phyloP scores from a whole-genome alignment of 2,329 filamentous ascomycete genomes.

The Daldinia sp. region DNA sequence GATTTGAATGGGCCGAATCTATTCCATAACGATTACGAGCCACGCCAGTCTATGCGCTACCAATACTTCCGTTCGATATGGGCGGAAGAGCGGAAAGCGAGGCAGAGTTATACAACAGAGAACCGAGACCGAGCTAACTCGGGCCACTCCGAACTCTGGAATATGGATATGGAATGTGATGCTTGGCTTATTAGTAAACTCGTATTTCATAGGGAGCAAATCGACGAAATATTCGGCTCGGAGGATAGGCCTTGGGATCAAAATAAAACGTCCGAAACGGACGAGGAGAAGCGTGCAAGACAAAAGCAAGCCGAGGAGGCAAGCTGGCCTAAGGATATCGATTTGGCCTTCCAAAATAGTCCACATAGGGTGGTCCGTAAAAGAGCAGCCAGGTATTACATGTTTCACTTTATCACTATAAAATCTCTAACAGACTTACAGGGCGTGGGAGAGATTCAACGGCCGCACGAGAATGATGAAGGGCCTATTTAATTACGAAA shows the following conservation, averaged over 20 bases:
- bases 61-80: constrained; percentile 41
- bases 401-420: not conserved
- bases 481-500: constrained; percentile 66
- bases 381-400: constrained; percentile 39
- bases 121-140: not conserved
- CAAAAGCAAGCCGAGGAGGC: constrained; percentile 24
- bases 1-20: constrained; percentile 38
- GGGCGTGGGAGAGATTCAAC: constrained; percentile 69
- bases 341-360: constrained; percentile 25
- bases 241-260: constrained; percentile 6
- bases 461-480: constrained; percentile 68
- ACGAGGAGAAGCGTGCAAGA: constrained; percentile 16
- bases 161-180: constrained; percentile 45
- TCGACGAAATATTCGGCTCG: constrained; percentile 46
- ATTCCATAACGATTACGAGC: constrained; percentile 37
- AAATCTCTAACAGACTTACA: constrained; percentile 40
- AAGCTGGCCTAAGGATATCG: constrained; percentile 32
- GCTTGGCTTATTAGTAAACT: constrained; percentile 70
- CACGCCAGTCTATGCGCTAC: constrained; percentile 41
- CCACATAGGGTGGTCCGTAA: constrained; percentile 30
- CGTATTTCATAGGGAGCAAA: constrained; percentile 67
- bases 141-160: constrained; percentile 36
- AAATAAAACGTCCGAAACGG: not conserved
- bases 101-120: not conserved
- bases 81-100: constrained; percentile 30